phyloP scores from a whole-genome alignment of 805 yeast species.

The Pichia scutulata region DNA sequence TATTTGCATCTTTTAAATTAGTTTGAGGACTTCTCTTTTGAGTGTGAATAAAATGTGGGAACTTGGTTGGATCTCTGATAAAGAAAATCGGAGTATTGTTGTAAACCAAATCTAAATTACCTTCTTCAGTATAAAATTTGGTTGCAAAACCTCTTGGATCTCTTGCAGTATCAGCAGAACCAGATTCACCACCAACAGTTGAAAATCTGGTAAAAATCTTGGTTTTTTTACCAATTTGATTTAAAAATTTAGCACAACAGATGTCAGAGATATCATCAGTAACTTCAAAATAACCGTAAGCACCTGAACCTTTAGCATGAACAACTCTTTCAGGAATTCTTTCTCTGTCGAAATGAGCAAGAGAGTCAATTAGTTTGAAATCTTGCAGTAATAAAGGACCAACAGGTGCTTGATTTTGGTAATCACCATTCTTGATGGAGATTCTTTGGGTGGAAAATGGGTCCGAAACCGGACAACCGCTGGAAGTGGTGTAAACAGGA shows the following conservation, averaged over 20 bases:
- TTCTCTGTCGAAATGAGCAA: slow-evolving; percentile 86
- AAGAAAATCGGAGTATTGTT: slow-evolving; percentile 84
- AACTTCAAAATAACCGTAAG: slow-evolving; percentile 78
- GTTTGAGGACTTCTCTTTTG: slow-evolving; percentile 83
- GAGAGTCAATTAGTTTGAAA: slow-evolving; percentile 67
- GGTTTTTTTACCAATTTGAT: slow-evolving; percentile 73
- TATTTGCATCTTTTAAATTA: slow-evolving; percentile 69
- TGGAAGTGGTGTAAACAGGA: slow-evolving; percentile 62
- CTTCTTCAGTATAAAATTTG: slow-evolving; percentile 76
- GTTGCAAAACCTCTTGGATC: slow-evolving; percentile 84
- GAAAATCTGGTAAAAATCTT: slow-evolving; percentile 69
- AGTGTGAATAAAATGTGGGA: slow-evolving; percentile 83
- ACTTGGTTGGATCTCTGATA: slow-evolving; percentile 77
- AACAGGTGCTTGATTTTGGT: slow-evolving; percentile 24
- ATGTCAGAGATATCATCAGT: slow-evolving; percentile 78
- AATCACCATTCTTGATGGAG: slow-evolving; percentile 40
- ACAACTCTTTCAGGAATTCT: slow-evolving; percentile 90
- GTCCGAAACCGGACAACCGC: slow-evolving; percentile 71
- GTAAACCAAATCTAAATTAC: slow-evolving; percentile 77
- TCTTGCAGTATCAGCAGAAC: slow-evolving; percentile 76
- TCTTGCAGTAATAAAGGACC: slow-evolving; percentile 83
- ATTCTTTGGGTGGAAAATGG: slow-evolving; percentile 72
- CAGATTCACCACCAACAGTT: slow-evolving; percentile 81
- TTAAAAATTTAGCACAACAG: slow-evolving; percentile 62
- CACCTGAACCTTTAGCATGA: slow-evolving; percentile 92